Conservation (phyloP, 306 rosid genomes). For the Corylus avellana region DNA sequence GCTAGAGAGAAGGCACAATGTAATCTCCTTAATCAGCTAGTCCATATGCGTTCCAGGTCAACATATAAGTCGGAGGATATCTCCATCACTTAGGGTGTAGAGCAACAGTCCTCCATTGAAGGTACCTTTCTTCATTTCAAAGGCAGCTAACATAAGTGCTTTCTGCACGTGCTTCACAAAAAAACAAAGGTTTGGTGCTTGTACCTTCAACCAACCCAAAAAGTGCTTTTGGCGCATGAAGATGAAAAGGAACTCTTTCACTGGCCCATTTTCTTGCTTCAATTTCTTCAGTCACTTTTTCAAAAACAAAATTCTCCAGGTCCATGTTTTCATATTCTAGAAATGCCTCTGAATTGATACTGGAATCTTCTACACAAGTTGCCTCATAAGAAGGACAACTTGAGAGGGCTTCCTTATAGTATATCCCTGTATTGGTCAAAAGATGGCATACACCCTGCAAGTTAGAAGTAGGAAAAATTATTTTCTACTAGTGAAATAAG, state of each 20-base stretch:
- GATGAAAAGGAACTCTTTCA: constrained; percentile 73
- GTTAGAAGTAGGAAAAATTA: constrained; percentile 25
- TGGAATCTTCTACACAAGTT: constrained; percentile 63
- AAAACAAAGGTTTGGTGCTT: constrained; percentile 8
- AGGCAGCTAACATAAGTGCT: too few relatives aligned
- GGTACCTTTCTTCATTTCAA: too few relatives aligned
- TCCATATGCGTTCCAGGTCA: too few relatives aligned
- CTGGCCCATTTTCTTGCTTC: constrained; percentile 79
- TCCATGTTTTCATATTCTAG: constrained; percentile 92
- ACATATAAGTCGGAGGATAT: too few relatives aligned
- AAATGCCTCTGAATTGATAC: constrained; percentile 68
- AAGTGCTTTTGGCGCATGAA: constrained; percentile 77
- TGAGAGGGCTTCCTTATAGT: constrained; percentile 71
- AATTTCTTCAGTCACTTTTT: constrained; percentile 84
- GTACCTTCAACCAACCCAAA: constrained; percentile 78
- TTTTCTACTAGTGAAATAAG: neutral
- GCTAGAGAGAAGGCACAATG: too few relatives aligned
- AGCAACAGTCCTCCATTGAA: too few relatives aligned
- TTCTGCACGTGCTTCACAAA: neutral
- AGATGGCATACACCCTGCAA: constrained; percentile 88
- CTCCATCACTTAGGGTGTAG: too few relatives aligned
- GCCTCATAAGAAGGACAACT: constrained; percentile 61
- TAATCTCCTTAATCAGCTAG: too few relatives aligned
- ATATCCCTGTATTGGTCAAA: constrained; percentile 69
- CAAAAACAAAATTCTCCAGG: constrained; percentile 81